Evolutionary conservation across 2,329 filamentous ascomycete genomes (phyloP).

Genomic region (Claviceps sorghi): DNA sequence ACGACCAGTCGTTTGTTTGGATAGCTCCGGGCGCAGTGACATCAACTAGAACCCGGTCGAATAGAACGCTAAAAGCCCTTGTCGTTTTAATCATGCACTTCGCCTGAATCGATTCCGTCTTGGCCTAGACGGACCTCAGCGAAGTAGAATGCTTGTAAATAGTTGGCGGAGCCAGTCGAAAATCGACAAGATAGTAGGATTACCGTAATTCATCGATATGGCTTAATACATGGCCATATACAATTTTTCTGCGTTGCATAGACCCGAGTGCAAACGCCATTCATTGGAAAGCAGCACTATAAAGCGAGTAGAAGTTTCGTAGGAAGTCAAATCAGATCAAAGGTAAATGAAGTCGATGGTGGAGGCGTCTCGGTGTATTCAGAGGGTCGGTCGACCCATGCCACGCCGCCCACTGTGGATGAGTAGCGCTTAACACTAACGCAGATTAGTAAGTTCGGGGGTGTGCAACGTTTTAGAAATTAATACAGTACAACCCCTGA

Average conservation of each 20-base stretch:
- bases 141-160: not conserved
- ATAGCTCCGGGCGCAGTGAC: not conserved
- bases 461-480: too few species aligned
- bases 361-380: not conserved
- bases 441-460: too few species aligned
- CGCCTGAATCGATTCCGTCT: not conserved
- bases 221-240: conserved; percentile 1
- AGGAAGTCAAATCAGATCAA: not conserved
- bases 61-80: not conserved
- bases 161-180: not conserved
- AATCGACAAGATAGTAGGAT: not conserved
- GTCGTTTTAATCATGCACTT: not conserved
- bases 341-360: not conserved
- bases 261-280: not conserved
- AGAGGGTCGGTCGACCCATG: too few species aligned
- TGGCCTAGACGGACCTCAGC: not conserved
- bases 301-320: not conserved
- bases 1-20: not conserved
- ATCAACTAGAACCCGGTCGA: not conserved
- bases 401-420: too few species aligned
- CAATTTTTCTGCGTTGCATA: not conserved
- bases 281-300: not conserved
- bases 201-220: conserved; percentile 2
- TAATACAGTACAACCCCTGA: too few species aligned
- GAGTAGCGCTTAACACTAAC: too few species aligned